phyloP scores from a whole-genome alignment of 257 asterid genomes.

The Plantago ovata region DNA sequence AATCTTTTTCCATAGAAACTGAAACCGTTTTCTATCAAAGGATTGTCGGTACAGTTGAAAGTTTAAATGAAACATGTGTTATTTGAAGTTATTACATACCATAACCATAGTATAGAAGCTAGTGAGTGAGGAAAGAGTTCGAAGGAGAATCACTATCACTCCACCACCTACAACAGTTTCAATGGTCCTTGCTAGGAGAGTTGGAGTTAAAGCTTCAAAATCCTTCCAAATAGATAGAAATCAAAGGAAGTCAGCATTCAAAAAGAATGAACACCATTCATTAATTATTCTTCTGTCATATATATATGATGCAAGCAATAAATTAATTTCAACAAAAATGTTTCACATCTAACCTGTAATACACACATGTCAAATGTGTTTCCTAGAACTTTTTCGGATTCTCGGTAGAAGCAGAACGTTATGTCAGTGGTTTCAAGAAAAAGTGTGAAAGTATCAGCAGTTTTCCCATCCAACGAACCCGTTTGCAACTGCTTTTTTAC shows the following conservation, averaged over 20 bases:
- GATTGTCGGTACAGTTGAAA: no score
- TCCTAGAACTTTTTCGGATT: constrained; percentile 57
- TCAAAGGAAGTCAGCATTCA: background rate
- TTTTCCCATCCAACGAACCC: constrained; percentile 42
- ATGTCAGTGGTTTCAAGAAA: constrained; percentile 47
- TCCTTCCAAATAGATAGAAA: constrained; percentile 27
- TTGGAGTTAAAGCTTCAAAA: constrained; percentile 64
- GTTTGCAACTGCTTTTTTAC: constrained; percentile 35
- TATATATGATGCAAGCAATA: background rate
- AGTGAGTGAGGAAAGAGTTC: constrained; percentile 48
- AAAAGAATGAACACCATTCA: background rate
- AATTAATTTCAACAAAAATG: background rate
- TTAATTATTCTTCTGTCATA: background rate
- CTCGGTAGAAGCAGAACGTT: constrained; percentile 49
- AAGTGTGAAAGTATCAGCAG: constrained; percentile 43
- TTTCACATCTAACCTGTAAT: constrained; percentile 23
- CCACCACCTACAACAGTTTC: constrained; percentile 79
- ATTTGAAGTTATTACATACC: constrained; percentile 22
- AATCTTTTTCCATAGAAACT: background rate
- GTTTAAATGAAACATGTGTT: background rate
- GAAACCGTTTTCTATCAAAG: background rate
- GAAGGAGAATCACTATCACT: constrained; percentile 47
- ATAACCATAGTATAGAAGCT: constrained; percentile 58
- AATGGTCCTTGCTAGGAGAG: constrained; percentile 58
- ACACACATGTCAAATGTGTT: constrained; percentile 66